phyloP scores from a whole-genome alignment of 1,284 basidiomycete genomes.

The Cryptococcus maquisensis region DNA sequence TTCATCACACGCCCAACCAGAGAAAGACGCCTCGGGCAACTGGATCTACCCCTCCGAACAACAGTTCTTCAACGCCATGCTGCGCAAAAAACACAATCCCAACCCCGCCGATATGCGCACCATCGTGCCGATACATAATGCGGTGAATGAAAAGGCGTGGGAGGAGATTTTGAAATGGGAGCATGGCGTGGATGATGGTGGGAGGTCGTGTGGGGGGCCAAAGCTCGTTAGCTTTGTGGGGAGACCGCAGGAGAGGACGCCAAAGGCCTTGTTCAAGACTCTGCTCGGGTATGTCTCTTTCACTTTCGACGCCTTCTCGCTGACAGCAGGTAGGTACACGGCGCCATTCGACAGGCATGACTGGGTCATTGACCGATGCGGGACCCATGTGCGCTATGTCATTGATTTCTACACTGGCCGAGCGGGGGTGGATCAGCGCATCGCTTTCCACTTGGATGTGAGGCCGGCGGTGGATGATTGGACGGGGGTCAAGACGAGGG shows the following conservation, averaged over 20 bases:
- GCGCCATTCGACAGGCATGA: slow-evolving; percentile 96
- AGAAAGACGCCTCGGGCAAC: slow-evolving; percentile 51
- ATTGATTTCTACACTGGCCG: slow-evolving; percentile 99
- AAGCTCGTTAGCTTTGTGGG: slow-evolving; percentile 50
- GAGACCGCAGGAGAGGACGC: slow-evolving; percentile 56
- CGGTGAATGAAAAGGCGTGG: slow-evolving; percentile 98
- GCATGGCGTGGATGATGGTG: slow-evolving; percentile 66
- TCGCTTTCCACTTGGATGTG: slow-evolving; percentile 87
- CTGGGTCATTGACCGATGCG: slow-evolving; percentile 92
- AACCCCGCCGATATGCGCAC: slow-evolving; percentile 83
- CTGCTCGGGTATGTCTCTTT: slow-evolving; percentile 69
- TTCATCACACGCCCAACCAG: not conserved
- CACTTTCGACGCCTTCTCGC: not conserved
- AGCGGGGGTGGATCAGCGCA: slow-evolving; percentile 40
- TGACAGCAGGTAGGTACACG: slow-evolving; percentile 61
- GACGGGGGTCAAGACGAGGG: slow-evolving; percentile 77
- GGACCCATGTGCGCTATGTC: slow-evolving; percentile 82
- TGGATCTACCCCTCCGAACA: slow-evolving; percentile 99
- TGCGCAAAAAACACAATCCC: slow-evolving; percentile 79
- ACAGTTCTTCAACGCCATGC: slow-evolving; percentile 94
- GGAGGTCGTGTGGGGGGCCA: slow-evolving; percentile 63
- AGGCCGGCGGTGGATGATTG: slow-evolving; percentile 87
- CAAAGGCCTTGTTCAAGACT: slow-evolving; percentile 75
- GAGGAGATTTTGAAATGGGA: slow-evolving; percentile 88
- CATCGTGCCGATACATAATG: slow-evolving; percentile 97